Percentiles rank a stretch among this genome's conserved stretches.
Evolutionary conservation across 129 eudicot species (phyloP).

Genomic region (Saussurea involucrata): DNA sequence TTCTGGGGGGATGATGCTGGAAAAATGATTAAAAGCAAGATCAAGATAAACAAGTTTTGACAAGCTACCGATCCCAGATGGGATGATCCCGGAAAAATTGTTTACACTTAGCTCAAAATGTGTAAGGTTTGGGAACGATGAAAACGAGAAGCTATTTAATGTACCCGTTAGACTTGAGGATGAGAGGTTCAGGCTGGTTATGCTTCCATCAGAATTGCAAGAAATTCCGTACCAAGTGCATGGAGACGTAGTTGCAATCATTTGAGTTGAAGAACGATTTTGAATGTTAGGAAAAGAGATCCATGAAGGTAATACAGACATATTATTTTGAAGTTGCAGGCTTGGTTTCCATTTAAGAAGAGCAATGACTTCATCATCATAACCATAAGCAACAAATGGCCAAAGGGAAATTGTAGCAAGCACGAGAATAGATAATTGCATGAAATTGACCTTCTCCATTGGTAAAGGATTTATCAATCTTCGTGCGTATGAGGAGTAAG

Average conservation of each 20-base stretch:
- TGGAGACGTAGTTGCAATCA: background rate
- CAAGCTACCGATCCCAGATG: conserved; percentile 16
- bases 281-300: background rate
- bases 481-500: background rate
- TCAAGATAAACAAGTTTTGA: conserved; percentile 8
- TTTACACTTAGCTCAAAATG: conserved; percentile 1
- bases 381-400: background rate
- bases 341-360: conserved; percentile 29
- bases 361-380: background rate
- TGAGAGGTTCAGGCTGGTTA: conserved; percentile 13
- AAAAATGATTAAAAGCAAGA: conserved; percentile 2
- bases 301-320: conserved; percentile 18
- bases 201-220: conserved; percentile 26
- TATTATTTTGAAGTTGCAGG: background rate
- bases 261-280: background rate
- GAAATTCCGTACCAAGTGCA: conserved; percentile 30
- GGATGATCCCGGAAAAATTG: background rate
- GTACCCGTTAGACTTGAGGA: conserved; percentile 19
- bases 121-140: conserved; percentile 2
- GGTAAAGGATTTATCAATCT: background rate
- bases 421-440: background rate
- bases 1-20: conserved; percentile 19
- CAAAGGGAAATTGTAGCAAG: background rate
- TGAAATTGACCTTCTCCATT: background rate
- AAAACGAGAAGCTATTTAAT: conserved; percentile 15